Conservation (phyloP, 2,329 filamentous ascomycete species). For the Colletotrichum sp. region DNA sequence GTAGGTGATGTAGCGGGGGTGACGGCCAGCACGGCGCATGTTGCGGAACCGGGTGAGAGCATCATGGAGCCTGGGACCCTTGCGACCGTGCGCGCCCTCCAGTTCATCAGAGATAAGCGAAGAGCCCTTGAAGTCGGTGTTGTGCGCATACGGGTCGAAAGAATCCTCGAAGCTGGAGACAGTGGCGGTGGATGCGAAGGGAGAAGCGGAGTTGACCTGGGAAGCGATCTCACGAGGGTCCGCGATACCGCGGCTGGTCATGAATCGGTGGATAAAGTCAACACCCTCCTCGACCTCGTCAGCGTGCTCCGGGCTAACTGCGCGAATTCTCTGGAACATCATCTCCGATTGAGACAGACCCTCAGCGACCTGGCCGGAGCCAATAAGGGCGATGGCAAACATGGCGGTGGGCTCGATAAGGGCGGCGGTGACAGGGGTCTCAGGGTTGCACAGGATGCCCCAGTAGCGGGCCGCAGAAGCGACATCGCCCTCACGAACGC, state of each 20-base stretch:
- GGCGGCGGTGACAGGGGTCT: conserved; percentile 62
- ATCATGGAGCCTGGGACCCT: conserved; percentile 77
- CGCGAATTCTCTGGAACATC: conserved; percentile 86
- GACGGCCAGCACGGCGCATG: conserved; percentile 89
- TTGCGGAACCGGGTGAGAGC: conserved; percentile 86
- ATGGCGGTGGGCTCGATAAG: conserved; percentile 90
- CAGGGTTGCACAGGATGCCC: conserved; percentile 71
- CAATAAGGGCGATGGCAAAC: conserved; percentile 88
- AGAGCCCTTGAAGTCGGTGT: conserved; percentile 92
- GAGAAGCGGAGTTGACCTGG: conserved; percentile 51
- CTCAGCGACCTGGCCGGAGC: conserved; percentile 82
- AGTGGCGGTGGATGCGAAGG: conserved; percentile 59
- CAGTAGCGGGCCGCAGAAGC: conserved; percentile 80
- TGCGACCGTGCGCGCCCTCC: conserved; percentile 78
- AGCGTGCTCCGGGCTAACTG: conserved; percentile 59
- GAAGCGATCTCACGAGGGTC: conserved; percentile 62
- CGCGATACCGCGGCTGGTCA: conserved; percentile 58
- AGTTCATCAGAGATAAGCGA: conserved; percentile 88
- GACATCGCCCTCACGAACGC: conserved; percentile 82
- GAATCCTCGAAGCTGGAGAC: conserved; percentile 76
- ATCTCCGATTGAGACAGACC: conserved; percentile 79
- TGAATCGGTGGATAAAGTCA: conserved; percentile 68
- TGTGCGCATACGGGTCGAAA: conserved; percentile 89
- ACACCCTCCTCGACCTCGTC: conserved; percentile 89
- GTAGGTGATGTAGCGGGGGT: conserved; percentile 95